Percentiles rank a stretch among this genome's conserved stretches.
phyloP scores from a whole-genome alignment of 257 asterid species.

The Penstemon eatonii region DNA sequence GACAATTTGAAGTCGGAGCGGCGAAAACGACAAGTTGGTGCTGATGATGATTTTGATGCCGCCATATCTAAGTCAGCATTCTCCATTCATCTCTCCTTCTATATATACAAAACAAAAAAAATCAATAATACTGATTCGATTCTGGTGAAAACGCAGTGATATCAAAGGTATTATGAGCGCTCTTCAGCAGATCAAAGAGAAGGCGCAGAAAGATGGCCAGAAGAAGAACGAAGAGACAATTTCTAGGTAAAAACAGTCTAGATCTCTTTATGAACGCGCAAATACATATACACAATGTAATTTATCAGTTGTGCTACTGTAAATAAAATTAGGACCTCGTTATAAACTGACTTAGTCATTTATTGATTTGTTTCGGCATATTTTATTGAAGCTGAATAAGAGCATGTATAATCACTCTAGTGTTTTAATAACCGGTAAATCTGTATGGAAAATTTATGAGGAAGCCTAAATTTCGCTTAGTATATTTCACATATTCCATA shows the following conservation, averaged over 20 bases:
- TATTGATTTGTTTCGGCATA: no score
- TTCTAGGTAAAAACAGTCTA: constrained; percentile 51
- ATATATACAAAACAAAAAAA: not conserved
- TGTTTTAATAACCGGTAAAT: no score
- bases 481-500: no score
- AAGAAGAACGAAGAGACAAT: constrained; percentile 93
- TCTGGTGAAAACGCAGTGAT: constrained; percentile 54
- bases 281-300: no score
- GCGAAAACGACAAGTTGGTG: constrained; percentile 40
- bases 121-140: constrained; percentile 1
- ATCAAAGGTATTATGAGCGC: constrained; percentile 83
- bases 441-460: no score
- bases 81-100: not conserved
- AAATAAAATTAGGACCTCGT: no score
- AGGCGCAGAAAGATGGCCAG: constrained; percentile 79
- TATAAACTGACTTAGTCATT: no score
- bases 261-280: no score
- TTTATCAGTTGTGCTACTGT: no score
- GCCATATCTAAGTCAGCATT: constrained; percentile 65
- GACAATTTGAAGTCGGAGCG: constrained; percentile 53
- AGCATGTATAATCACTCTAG: no score
- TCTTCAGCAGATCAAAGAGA: constrained; percentile 84
- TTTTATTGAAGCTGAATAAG: no score
- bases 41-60: constrained; percentile 78
- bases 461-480: no score